These are phyloP conservation scores for Sonneratia alba DNA, from an alignment of 345 rosid genomes.

Conservation along the genomic window DNA sequence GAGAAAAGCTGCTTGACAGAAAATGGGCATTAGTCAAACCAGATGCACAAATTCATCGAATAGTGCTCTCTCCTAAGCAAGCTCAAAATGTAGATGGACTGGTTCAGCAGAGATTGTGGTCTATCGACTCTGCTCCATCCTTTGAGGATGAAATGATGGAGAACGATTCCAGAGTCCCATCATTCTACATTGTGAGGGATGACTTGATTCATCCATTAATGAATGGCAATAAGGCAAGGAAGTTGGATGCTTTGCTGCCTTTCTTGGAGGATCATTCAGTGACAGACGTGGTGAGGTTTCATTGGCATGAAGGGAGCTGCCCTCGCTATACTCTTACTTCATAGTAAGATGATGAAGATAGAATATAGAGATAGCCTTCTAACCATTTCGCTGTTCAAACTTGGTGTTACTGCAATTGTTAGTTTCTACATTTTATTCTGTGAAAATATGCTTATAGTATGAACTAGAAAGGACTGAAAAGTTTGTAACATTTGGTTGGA, in stretches of 20 bases:
- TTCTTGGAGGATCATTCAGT: conserved; percentile 48
- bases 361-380: not conserved
- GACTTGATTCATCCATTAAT: conserved; percentile 85
- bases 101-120: conserved; percentile 1
- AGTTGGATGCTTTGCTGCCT: conserved; percentile 71
- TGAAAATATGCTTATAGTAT: not conserved
- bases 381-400: not conserved
- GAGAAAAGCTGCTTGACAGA: conserved; percentile 48
- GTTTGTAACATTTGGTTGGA: conserved; percentile 19
- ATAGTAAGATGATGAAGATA: not conserved
- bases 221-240: conserved; percentile 89
- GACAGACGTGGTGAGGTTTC: conserved; percentile 70
- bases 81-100: conserved; percentile 15
- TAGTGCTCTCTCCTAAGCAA: conserved; percentile 25
- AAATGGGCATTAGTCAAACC: conserved; percentile 59
- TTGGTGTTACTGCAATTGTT: not conserved
- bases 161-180: conserved; percentile 19
- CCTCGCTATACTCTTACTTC: not conserved
- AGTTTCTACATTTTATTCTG: not conserved
- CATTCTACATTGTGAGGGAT: conserved; percentile 72
- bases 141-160: conserved; percentile 29
- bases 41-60: conserved; percentile 49
- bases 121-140: conserved; percentile 27
- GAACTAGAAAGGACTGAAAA: not conserved
- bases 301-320: not conserved